Conservation (phyloP, 441 rosid genomes). For the Bocquillonia castaneifolia region DNA sequence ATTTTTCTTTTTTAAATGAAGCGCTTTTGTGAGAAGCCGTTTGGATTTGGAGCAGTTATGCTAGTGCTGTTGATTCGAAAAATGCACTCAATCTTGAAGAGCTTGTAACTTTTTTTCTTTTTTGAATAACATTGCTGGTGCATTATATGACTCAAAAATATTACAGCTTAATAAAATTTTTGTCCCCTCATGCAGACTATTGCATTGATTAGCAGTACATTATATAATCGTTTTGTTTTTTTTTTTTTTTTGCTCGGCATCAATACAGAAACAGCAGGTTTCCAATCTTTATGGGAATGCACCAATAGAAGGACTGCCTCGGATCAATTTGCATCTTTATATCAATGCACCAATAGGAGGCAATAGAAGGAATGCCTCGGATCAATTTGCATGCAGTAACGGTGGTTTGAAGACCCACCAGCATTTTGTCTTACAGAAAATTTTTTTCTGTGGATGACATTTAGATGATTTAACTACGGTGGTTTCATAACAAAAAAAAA, state of each 20-base stretch:
- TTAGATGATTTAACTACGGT: too few relatives aligned
- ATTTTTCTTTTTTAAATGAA: slow-evolving; percentile 1
- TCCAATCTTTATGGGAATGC: too few relatives aligned
- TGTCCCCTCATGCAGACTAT: neutral
- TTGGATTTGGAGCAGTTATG: slow-evolving; percentile 14
- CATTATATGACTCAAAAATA: neutral
- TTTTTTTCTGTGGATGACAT: neutral
- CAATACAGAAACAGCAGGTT: too few relatives aligned
- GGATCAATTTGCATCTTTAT: neutral
- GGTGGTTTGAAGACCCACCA: neutral
- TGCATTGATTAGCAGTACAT: neutral
- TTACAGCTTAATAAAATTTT: neutral
- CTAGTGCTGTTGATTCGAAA: slow-evolving; percentile 26
- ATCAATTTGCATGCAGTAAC: neutral
- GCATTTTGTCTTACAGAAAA: neutral
- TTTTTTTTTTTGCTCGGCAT: neutral
- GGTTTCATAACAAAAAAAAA: too few relatives aligned
- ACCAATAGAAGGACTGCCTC: too few relatives aligned
- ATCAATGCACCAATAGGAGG: neutral
- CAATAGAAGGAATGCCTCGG: neutral
- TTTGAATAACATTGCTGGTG: slow-evolving; percentile 28
- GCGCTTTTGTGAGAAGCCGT: slow-evolving; percentile 7
- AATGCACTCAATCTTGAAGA: slow-evolving; percentile 13
- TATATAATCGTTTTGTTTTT: too few relatives aligned
- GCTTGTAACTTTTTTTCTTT: slow-evolving; percentile 23